phyloP scores from a whole-genome alignment of 306 rosid species.

The Lathyrus oleraceus region DNA sequence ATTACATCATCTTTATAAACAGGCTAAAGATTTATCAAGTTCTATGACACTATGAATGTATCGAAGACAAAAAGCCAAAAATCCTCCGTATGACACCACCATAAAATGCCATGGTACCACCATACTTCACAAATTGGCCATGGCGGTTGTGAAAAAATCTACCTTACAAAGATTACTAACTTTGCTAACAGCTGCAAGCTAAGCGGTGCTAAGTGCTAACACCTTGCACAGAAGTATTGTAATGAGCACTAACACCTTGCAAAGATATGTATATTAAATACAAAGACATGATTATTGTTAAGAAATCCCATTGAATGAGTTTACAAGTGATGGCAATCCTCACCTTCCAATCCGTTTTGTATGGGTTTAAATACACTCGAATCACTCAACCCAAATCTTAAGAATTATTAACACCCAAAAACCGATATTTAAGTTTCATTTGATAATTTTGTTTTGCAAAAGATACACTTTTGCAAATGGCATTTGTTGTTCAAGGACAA shows the following conservation, averaged over 20 bases:
- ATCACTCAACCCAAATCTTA: neutral
- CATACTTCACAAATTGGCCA: too few species aligned
- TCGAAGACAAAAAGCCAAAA: too few species aligned
- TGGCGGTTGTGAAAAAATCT: too few species aligned
- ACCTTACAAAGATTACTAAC: too few species aligned
- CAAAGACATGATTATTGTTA: neutral
- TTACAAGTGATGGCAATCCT: neutral
- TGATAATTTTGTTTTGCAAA: slow-evolving; percentile 2
- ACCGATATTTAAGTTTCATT: slow-evolving; percentile 3
- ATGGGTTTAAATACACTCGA: neutral
- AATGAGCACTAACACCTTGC: too few species aligned
- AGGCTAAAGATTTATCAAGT: neutral
- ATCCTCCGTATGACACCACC: too few species aligned
- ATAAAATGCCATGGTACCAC: too few species aligned
- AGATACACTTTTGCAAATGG: slow-evolving; percentile 8
- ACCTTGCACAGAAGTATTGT: too few species aligned
- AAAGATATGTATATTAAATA: too few species aligned
- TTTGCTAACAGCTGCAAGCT: too few species aligned
- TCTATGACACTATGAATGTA: neutral
- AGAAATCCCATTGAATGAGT: neutral
- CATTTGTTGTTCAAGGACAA: slow-evolving; percentile 9
- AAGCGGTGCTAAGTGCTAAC: too few species aligned
- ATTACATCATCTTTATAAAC: slow-evolving; percentile 1
- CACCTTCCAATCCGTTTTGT: neutral
- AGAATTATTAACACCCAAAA: slow-evolving; percentile 13